These are phyloP conservation scores for Pachysandra terminalis DNA, from an alignment of 164 flowering plant genomes.

Conservation along the genomic window DNA sequence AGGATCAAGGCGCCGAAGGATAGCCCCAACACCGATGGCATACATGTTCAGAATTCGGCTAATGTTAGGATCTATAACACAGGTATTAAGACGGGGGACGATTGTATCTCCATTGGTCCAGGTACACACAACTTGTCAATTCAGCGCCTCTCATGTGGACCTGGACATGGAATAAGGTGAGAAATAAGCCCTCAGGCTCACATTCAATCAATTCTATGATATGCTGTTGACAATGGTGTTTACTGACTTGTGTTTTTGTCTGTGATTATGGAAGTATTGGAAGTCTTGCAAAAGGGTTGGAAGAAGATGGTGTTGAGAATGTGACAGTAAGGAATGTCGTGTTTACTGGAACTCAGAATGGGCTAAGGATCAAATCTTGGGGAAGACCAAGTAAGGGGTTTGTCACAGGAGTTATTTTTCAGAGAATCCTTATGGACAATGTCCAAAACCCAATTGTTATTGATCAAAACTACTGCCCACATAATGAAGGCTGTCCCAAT, in stretches of 20 bases:
- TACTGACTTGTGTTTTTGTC: background rate
- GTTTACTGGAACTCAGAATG: constrained; percentile 21
- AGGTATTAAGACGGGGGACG: constrained; percentile 45
- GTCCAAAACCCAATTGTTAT: constrained; percentile 19
- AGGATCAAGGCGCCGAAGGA: constrained; percentile 33
- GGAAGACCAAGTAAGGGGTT: constrained; percentile 26
- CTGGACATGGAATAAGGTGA: constrained; percentile 31
- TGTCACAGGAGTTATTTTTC: constrained; percentile 15
- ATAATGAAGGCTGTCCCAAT: constrained; percentile 10
- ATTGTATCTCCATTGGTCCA: constrained; percentile 34
- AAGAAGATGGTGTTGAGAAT: constrained; percentile 23
- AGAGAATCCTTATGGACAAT: constrained; percentile 13
- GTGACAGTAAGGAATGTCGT: constrained; percentile 19
- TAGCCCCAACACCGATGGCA: constrained; percentile 65
- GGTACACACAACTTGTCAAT: constrained; percentile 19
- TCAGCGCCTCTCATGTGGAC: constrained; percentile 22
- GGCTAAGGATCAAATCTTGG: constrained; percentile 23
- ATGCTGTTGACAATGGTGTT: background rate
- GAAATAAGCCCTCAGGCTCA: background rate
- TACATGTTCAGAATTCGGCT: constrained; percentile 34
- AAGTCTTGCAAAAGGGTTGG: constrained; percentile 16
- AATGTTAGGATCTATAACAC: constrained; percentile 26
- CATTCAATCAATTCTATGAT: background rate
- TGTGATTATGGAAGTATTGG: constrained; percentile 16
- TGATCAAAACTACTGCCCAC: constrained; percentile 28